Conservation (phyloP, 1,139 yeast species). For the Lipomyces yarrowii region DNA sequence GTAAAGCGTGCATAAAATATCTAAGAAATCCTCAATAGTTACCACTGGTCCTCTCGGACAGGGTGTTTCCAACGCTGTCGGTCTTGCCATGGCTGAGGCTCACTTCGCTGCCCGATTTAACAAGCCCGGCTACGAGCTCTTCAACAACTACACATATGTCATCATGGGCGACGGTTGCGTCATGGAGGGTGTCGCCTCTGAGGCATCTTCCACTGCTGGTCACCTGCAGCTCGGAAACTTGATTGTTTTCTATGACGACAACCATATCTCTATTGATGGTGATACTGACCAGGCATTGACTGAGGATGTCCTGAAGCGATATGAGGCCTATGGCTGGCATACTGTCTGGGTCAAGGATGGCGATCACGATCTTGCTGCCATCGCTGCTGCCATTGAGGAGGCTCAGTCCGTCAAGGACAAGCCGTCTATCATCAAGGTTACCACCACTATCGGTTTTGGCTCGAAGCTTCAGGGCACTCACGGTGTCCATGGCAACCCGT, state of each 20-base stretch:
- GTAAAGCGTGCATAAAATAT: background rate
- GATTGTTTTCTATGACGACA: constrained; percentile 96
- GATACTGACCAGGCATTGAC: constrained; percentile 88
- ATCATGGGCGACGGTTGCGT: constrained; percentile 98
- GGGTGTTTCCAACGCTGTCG: constrained; percentile 96
- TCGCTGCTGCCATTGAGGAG: constrained; percentile 66
- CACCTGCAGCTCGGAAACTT: constrained; percentile 92
- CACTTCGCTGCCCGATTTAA: constrained; percentile 92
- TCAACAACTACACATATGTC: constrained; percentile 75
- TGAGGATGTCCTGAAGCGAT: constrained; percentile 86
- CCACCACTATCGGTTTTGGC: constrained; percentile 95
- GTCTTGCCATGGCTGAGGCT: constrained; percentile 92
- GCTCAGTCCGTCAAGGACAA: constrained; percentile 57
- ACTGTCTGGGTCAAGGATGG: constrained; percentile 76
- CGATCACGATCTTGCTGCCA: constrained; percentile 73
- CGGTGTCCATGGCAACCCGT: constrained; percentile 96
- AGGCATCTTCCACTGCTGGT: constrained; percentile 94
- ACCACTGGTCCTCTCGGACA: constrained; percentile 99
- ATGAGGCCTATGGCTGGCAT: constrained; percentile 96
- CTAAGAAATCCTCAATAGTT: constrained; percentile 40
- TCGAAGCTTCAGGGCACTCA: constrained; percentile 85
- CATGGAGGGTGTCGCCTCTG: constrained; percentile 97
- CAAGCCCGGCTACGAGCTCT: constrained; percentile 74
- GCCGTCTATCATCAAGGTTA: constrained; percentile 89
- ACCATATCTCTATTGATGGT: constrained; percentile 97